Base-by-base conservation (phyloP, 768 basidiomycete genomes). In the Cyathus striatus region DNA sequence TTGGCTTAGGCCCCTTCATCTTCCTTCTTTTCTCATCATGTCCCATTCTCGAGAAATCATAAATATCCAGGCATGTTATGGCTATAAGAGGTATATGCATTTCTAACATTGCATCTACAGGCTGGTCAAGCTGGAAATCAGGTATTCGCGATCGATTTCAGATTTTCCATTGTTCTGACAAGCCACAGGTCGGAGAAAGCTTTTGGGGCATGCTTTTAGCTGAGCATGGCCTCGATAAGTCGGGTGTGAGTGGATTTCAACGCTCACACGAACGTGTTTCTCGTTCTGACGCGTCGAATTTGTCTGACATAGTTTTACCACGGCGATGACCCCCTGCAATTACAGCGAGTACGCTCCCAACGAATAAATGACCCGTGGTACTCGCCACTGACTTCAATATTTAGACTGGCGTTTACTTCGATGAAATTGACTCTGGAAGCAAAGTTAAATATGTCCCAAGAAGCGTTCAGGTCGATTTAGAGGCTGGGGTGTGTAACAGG, bases 131-230 rank as follows among this genome's bases (percentile, higher is more conserved):
- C 86, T 55, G 66, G 70, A 57, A 65, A 73, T 54, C 71, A 73
- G 64, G 71, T 61, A 55, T 38, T 42, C 46, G 43, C 23, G 3
- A 34, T 47, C 23, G 27, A 30, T 32, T 39, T 47, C 45, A 37
- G 44, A 40, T 46, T 17, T 23, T 21, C 42, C 38, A 38, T 43
- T 35, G 48, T 42, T 35, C 41, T 48, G 23, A 34, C 38, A 26
- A 39, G 42, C 33, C 26, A 38, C 58, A 73, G 71, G 78, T 89
- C 34, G 90, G 91, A 41, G 86, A 89, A 54, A 75, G 76, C 35
- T 98, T 95, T 62, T 96, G 93, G 93, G 72, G 83, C 46, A 82
- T 85, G 76, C 78, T 95, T 44, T 73, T 96, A 18, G 77, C 80
- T 13, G 90, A 93, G 65, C 91, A 93, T 60, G 91, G 90, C 0